phyloP scores from a whole-genome alignment of 192 early-diverging fungal genomes.

The Coemansia sp. region DNA sequence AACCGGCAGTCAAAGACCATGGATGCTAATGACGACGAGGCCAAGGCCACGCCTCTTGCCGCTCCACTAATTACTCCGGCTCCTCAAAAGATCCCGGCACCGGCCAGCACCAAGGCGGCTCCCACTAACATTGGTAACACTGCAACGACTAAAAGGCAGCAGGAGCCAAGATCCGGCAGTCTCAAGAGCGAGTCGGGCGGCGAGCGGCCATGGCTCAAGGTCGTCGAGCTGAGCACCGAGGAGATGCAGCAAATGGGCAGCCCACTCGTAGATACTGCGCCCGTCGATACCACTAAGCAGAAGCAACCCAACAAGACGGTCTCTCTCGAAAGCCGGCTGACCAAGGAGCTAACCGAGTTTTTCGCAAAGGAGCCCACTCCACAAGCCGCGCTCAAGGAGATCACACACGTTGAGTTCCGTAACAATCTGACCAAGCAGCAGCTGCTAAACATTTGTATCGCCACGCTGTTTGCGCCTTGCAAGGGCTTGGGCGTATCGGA shows the following conservation, averaged over 20 bases:
- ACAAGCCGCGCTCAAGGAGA: conserved; percentile 73
- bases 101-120: conserved; percentile 17
- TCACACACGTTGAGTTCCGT: conserved; percentile 83
- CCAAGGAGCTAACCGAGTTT: conserved; percentile 24
- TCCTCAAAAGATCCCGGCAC: conserved; percentile 38
- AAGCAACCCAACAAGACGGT: conserved; percentile 30
- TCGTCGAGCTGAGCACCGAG: conserved; percentile 42
- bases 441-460: conserved; percentile 68
- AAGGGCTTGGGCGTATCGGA: conserved; percentile 31
- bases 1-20: conserved; percentile 17
- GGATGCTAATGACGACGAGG: conserved; percentile 2
- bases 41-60: conserved; percentile 25
- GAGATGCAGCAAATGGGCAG: conserved; percentile 53
- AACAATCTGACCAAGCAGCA: conserved; percentile 80
- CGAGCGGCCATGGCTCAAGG: conserved; percentile 51
- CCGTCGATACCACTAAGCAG: conserved; percentile 15
- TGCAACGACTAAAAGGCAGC: conserved; percentile 18
- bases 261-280: conserved; percentile 21
- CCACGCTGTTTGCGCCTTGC: conserved; percentile 53
- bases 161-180: conserved; percentile 20
- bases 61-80: conserved; percentile 42
- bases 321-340: conserved; percentile 35
- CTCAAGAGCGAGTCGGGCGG: conserved; percentile 18
- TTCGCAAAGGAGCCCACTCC: conserved; percentile 24
- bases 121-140: not conserved